Conservation (phyloP, 768 basidiomycete genomes). For the Boletus sp. region DNA sequence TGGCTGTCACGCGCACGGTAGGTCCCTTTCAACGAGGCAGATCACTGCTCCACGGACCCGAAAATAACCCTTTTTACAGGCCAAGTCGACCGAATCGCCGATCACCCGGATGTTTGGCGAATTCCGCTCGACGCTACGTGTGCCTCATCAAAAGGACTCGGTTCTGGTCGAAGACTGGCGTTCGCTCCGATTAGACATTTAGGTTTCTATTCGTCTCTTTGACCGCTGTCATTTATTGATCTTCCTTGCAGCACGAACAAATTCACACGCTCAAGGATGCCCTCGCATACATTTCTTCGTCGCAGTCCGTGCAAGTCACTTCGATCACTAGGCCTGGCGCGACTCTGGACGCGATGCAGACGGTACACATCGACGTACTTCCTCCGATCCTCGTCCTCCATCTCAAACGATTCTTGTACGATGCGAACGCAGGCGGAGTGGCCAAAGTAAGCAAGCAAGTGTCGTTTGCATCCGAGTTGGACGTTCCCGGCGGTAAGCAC, state of each 20-base stretch:
- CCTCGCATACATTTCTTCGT: conserved; percentile 1
- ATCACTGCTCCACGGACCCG: neutral
- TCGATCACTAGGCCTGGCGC: no score
- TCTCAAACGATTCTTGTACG: conserved; percentile 90
- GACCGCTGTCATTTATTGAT: no score
- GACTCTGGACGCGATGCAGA: no score
- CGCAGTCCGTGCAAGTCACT: no score
- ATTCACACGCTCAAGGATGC: conserved; percentile 84
- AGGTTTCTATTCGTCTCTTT: conserved; percentile 41
- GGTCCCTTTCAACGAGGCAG: conserved; percentile 28
- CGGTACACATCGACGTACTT: conserved; percentile 71
- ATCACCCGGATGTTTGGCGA: conserved; percentile 93
- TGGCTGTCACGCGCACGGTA: conserved; percentile 77
- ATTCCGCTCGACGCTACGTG: conserved; percentile 79
- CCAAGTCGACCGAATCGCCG: conserved; percentile 78
- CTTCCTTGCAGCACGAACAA: conserved; percentile 68
- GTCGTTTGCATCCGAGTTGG: conserved; percentile 72
- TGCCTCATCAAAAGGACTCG: conserved; percentile 81
- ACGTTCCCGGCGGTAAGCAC: conserved; percentile 60
- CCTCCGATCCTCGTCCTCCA: conserved; percentile 86
- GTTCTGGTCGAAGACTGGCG: conserved; percentile 61
- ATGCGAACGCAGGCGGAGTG: conserved; percentile 68
- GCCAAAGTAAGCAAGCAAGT: conserved; percentile 87
- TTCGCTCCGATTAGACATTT: conserved; percentile 84
- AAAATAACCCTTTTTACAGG: conserved; percentile 38